phyloP scores from a whole-genome alignment of 495 filamentous ascomycete species.

The Chlorociboria aeruginascens region DNA sequence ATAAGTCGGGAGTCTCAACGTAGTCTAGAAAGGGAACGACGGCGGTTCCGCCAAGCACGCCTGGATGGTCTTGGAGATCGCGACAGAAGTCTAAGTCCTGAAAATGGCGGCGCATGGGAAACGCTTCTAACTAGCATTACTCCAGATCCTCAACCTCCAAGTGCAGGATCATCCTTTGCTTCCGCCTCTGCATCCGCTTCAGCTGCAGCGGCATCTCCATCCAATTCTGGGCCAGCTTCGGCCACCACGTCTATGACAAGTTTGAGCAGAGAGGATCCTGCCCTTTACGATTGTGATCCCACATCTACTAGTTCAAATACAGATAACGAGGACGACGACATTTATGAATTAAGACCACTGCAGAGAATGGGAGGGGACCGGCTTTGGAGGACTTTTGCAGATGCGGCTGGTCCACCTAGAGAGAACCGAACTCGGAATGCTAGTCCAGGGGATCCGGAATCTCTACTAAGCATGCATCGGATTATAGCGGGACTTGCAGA shows the following conservation, averaged over 20 bases:
- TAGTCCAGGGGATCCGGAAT: conserved; percentile 22
- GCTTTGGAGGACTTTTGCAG: conserved; percentile 24
- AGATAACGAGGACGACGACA: conserved; percentile 19
- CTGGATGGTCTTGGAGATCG: conserved; percentile 75
- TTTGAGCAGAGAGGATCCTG: not conserved
- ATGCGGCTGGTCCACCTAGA: conserved; percentile 18
- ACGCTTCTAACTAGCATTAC: conserved; percentile 68
- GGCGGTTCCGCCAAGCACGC: conserved; percentile 14
- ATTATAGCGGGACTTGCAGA: conserved; percentile 54
- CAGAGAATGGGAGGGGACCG: conserved; percentile 4
- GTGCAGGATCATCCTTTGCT: conserved; percentile 67
- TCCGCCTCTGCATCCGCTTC: conserved; percentile 41
- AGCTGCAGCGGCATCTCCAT: conserved; percentile 20
- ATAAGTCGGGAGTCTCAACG: conserved; percentile 6
- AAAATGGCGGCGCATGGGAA: conserved; percentile 61
- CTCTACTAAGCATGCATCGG: conserved; percentile 52
- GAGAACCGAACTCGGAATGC: conserved; percentile 6
- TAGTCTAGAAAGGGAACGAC: conserved; percentile 9
- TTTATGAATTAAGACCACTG: conserved; percentile 10
- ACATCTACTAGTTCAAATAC: conserved; percentile 13
- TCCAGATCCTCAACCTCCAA: conserved; percentile 70
- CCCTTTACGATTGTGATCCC: conserved; percentile 14
- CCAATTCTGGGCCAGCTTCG: conserved; percentile 4
- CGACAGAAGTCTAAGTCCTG: conserved; percentile 68
- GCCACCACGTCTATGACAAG: conserved; percentile 14